phyloP scores from a whole-genome alignment of 345 rosid genomes.

The Salix koriyanagi region DNA sequence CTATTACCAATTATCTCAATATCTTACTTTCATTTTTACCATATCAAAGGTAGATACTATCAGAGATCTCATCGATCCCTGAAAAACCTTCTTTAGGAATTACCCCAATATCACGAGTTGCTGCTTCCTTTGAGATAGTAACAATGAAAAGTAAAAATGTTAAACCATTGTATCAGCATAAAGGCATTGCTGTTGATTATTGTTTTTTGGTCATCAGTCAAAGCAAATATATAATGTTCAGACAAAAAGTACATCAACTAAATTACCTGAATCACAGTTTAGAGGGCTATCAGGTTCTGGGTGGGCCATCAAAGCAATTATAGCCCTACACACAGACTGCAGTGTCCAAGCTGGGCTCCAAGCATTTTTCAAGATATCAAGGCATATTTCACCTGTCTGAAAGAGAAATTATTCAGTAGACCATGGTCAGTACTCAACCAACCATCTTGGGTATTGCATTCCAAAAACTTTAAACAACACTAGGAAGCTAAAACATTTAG shows the following conservation, averaged over 20 bases:
- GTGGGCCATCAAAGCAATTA: slow-evolving; percentile 96
- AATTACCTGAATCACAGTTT: slow-evolving; percentile 90
- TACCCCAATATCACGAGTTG: neutral
- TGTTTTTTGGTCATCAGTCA: neutral
- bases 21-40: neutral
- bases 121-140: too few species aligned
- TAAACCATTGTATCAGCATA: neutral
- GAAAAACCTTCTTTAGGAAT: neutral
- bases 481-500: neutral
- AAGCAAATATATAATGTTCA: neutral
- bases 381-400: slow-evolving; percentile 96
- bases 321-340: slow-evolving; percentile 96
- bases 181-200: neutral
- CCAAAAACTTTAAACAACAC: neutral
- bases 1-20: neutral
- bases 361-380: slow-evolving; percentile 96
- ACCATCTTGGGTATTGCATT: neutral
- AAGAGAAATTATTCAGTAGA: slow-evolving; percentile 5
- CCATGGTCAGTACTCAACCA: neutral
- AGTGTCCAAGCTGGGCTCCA: slow-evolving; percentile 99
- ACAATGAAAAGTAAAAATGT: neutral
- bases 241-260: neutral
- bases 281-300: slow-evolving; percentile 96
- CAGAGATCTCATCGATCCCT: neutral
- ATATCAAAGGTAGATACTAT: neutral